Base-by-base conservation (phyloP, 2,329 filamentous ascomycete genomes). In the Cladosporium colombiae region DNA sequence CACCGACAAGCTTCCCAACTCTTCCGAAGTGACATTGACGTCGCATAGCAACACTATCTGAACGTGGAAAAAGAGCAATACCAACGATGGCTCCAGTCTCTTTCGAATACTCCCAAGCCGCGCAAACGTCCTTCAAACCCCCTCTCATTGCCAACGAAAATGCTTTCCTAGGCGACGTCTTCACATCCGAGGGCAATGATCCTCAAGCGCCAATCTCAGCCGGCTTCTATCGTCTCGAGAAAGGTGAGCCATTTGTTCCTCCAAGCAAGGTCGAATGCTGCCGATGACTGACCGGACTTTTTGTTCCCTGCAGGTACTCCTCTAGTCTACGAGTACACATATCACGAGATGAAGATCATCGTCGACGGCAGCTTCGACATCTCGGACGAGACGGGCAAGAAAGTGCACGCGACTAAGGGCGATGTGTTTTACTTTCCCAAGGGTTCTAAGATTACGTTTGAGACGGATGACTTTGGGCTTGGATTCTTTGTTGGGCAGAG, bases 291-390 rank as follows among this genome's bases (percentile, higher is more conserved):
- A 27, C 21, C 21, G 10, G 25, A 52, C 6, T 14, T n/a, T 2
- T 31, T 23, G 23, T 18, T 35, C 16, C 21, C 14, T 40, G n/a
- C 33, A 72, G 72, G 88, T 71, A 86, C 86, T 3, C 86, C 87
- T 1, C 82, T 91, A 21, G 86, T 87, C 10, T 91, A 91, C 79
- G 86, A 83, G 35, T 91, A 91, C 78, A 86, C 82, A 49, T 91
- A 90, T 77, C 85, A 91, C 73, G 89, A 91, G 80, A 89, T 89
- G 85, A 91, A 91, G 81, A 89, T 91, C 74, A 88, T 91, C 69
- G 78, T 91, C 11, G 88, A 90, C 71, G 89, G 88, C 16, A 82
- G 85, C 70, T 89, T 88, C 73, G 84, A 86, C 68, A 89, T 91
- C 71, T 81, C 80, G 33, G 88, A 90, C 69, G 84, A 85, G 74